Evolutionary conservation across 23 red algal species (phyloP).

Genomic region (Cyanidioschyzon merolae): DNA sequence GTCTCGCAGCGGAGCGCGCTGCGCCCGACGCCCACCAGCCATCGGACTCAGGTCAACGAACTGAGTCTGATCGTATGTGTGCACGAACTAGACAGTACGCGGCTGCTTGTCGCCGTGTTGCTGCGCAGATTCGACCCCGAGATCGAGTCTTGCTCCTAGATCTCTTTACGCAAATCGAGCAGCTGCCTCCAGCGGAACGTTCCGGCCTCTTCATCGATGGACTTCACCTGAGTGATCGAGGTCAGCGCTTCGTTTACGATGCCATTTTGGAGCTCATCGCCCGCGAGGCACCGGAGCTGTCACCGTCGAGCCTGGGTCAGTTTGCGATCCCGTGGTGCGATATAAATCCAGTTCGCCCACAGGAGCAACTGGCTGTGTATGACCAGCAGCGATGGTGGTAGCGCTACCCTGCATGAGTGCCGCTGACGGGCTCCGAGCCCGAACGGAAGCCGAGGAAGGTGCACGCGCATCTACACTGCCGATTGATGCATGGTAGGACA

Average conservation of each 20-base stretch:
- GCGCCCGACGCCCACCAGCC: background rate
- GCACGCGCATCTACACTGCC: too few relatives aligned
- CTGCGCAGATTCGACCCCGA: background rate
- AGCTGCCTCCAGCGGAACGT: background rate
- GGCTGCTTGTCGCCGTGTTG: background rate
- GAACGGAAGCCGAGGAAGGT: too few relatives aligned
- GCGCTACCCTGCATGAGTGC: too few relatives aligned
- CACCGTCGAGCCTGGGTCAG: background rate
- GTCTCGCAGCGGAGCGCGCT: background rate
- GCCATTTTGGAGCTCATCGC: background rate
- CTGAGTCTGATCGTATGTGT: background rate
- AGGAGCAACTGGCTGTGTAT: background rate
- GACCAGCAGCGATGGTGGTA: background rate
- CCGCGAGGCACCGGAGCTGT: background rate
- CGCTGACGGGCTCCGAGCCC: too few relatives aligned
- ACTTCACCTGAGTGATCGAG: conserved; percentile 13
- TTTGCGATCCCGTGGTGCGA: background rate
- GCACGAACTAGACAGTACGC: background rate
- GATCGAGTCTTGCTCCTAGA: background rate
- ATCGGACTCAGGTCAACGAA: background rate
- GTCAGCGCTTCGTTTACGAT: background rate
- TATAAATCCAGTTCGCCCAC: background rate
- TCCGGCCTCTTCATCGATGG: background rate
- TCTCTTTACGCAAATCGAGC: background rate
- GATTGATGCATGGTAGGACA: too few relatives aligned